Percentiles rank a stretch among this genome's conserved stretches.
These are phyloP conservation scores for Aspergillus intermedius DNA, from an alignment of 2,329 filamentous ascomycete species.

Conservation along the genomic window DNA sequence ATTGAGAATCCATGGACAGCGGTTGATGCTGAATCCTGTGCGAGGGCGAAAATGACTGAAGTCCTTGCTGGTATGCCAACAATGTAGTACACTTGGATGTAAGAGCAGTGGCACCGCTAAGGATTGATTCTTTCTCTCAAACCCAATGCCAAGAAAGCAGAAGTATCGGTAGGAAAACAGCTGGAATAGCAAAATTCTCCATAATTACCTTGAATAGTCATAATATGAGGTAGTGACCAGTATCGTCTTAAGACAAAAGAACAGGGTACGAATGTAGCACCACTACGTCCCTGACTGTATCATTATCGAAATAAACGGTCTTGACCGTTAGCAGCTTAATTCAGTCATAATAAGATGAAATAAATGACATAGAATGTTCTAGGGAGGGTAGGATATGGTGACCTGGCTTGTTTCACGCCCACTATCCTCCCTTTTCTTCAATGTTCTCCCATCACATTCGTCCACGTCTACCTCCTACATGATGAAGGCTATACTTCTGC, in stretches of 20 bases:
- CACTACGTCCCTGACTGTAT: background rate
- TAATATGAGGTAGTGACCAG: no score
- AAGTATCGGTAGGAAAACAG: no score
- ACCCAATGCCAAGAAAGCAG: no score
- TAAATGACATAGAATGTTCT: background rate
- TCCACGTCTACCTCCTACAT: background rate
- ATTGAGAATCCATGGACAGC: constrained; percentile 2
- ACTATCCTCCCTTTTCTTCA: background rate
- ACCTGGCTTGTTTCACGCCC: background rate
- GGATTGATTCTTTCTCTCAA: no score
- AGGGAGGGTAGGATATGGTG: background rate
- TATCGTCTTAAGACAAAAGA: background rate
- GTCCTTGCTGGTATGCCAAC: background rate
- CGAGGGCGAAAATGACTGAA: constrained; percentile 1
- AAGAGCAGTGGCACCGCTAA: no score
- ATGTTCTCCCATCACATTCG: background rate
- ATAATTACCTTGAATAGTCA: no score
- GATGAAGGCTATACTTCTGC: background rate
- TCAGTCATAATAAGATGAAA: background rate
- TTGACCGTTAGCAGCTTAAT: background rate
- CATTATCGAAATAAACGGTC: background rate
- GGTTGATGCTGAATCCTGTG: background rate
- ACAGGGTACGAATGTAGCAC: background rate
- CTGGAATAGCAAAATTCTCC: no score
- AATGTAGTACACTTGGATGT: background rate